phyloP scores from a whole-genome alignment of 495 filamentous ascomycete genomes.

The Thermochaetoides thermophila region DNA sequence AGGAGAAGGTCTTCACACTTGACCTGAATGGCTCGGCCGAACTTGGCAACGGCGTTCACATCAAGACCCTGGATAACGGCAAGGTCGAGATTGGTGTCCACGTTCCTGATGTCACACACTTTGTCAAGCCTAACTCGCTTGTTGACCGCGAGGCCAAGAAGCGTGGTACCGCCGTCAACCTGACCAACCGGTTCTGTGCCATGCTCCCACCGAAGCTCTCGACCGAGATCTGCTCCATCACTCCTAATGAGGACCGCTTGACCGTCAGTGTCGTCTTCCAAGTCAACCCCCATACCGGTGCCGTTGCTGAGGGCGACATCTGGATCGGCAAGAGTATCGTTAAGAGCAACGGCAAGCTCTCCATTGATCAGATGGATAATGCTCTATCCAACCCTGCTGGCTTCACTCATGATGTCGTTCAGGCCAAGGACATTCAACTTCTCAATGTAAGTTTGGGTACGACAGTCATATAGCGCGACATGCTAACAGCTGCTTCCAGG shows the following conservation, averaged over 20 bases:
- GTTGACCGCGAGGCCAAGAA: constrained; percentile 98
- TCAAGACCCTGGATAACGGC: constrained; percentile 67
- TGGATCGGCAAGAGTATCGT: constrained; percentile 93
- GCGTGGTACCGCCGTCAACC: constrained; percentile 85
- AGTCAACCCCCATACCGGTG: constrained; percentile 62
- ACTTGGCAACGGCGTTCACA: constrained; percentile 81
- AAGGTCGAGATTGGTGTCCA: constrained; percentile 91
- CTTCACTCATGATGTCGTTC: constrained; percentile 42
- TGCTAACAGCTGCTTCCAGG: constrained; percentile 31
- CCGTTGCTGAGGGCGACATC: constrained; percentile 61
- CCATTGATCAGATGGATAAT: constrained; percentile 71
- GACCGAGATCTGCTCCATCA: constrained; percentile 73
- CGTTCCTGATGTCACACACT: constrained; percentile 90
- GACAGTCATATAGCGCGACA: neutral
- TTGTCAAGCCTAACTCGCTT: constrained; percentile 89
- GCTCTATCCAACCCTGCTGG: constrained; percentile 48
- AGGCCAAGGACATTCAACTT: constrained; percentile 56
- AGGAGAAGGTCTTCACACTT: constrained; percentile 81
- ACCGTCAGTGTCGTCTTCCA: constrained; percentile 87
- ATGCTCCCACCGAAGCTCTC: constrained; percentile 78
- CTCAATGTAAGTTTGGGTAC: constrained; percentile 45
- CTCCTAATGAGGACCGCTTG: constrained; percentile 73
- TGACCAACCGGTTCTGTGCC: constrained; percentile 82
- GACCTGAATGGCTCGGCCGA: constrained; percentile 71
- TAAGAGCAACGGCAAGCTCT: constrained; percentile 74